Evolutionary conservation across 805 yeast species (phyloP).

Genomic region (Naumovozyma baii): DNA sequence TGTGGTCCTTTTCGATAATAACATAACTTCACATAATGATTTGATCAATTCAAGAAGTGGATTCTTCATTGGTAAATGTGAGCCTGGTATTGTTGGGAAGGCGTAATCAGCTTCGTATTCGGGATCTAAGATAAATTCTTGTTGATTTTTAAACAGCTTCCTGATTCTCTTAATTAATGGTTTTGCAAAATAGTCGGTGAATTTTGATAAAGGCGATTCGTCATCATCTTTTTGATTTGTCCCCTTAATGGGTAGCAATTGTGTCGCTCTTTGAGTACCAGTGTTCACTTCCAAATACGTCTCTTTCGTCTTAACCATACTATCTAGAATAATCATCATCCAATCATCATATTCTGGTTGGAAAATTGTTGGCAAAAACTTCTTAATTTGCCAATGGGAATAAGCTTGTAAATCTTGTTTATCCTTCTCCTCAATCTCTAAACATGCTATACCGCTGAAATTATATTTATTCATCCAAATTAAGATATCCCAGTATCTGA

Average conservation of each 20-base stretch:
- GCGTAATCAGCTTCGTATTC: conserved; percentile 54
- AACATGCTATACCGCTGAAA: conserved; percentile 60
- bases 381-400: conserved; percentile 73
- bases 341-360: conserved; percentile 84
- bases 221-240: conserved; percentile 29
- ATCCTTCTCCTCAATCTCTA: conserved; percentile 30
- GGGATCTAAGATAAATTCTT: conserved; percentile 60
- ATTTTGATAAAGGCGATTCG: conserved; percentile 35
- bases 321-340: conserved; percentile 67
- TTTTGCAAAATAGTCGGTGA: conserved; percentile 47
- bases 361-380: conserved; percentile 62
- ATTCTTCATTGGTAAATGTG: conserved; percentile 45
- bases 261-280: conserved; percentile 59
- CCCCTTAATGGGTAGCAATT: conserved; percentile 45
- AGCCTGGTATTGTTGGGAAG: conserved; percentile 74
- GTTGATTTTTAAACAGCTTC: conserved; percentile 58
- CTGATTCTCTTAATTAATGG: conserved; percentile 60
- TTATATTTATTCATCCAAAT: conserved; percentile 93
- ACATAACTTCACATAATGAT: conserved; percentile 58
- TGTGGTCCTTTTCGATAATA: conserved; percentile 51
- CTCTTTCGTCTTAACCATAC: conserved; percentile 48
- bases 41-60: conserved; percentile 79
- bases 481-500: conserved; percentile 82
- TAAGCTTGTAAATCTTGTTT: conserved; percentile 32
- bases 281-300: conserved; percentile 21